Evolutionary conservation across 768 basidiomycete species (phyloP).

Genomic region (Daedaleopsis sinensis): DNA sequence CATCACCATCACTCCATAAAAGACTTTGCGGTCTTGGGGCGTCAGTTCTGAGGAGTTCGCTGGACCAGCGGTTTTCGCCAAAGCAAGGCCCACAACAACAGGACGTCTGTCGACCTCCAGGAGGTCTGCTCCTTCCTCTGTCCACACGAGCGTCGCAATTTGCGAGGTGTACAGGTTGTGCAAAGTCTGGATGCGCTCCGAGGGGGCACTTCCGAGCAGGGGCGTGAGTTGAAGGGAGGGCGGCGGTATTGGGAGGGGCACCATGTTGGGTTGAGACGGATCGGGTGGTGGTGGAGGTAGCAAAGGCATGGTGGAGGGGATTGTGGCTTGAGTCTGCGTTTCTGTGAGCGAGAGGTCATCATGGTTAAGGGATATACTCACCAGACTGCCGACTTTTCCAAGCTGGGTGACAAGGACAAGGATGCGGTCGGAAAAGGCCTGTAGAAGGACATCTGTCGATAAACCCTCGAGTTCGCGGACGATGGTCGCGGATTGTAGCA

Average conservation of each 20-base stretch:
- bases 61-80: constrained; percentile 44
- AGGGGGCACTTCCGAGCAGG: constrained; percentile 74
- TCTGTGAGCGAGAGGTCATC: constrained; percentile 10
- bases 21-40: constrained; percentile 41
- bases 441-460: constrained; percentile 75
- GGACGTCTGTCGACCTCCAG: constrained; percentile 51
- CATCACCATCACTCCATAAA: constrained; percentile 48
- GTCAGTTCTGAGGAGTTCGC: constrained; percentile 21
- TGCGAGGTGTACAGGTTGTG: constrained; percentile 86
- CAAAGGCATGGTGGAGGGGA: constrained; percentile 66
- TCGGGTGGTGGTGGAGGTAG: constrained; percentile 42
- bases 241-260: constrained; percentile 58
- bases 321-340: constrained; percentile 75
- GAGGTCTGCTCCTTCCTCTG: constrained; percentile 43
- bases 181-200: constrained; percentile 68
- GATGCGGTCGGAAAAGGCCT: constrained; percentile 77
- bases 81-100: constrained; percentile 77
- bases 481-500: constrained; percentile 52
- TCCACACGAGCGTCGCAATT: constrained; percentile 85
- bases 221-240: constrained; percentile 77
- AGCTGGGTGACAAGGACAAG: constrained; percentile 90
- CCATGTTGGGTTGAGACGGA: constrained; percentile 35
- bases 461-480: constrained; percentile 56
- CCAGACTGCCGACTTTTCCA: constrained; percentile 88
- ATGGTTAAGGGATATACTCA: constrained; percentile 32